Evolutionary conservation across 192 early-diverging fungal species (phyloP), one percentile per base, ranked within the genome.

Genomic region (Gorgonomyces haynaldii): DNA sequence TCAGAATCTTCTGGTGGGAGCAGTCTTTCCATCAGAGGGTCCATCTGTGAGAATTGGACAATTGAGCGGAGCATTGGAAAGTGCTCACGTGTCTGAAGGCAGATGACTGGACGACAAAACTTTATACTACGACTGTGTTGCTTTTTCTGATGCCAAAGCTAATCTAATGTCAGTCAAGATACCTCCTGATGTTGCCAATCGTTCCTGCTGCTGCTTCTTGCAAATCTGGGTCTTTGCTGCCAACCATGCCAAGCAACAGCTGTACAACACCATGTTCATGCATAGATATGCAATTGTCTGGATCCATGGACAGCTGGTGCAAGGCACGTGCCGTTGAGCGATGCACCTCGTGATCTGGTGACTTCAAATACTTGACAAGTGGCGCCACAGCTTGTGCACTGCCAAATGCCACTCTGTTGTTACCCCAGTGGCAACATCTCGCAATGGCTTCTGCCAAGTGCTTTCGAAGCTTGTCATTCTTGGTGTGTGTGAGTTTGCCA

Each of bases 261-360:
- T 80, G 75, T 2, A 80, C 78, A 9, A 80, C 78, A 10, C 78
- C 78, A 51, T 80, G 58, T 46, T 80, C 78, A 41, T 80, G 78
- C 78, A 80, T 80, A 2, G 78, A 78, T 13, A 80, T 75, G 57
- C 78, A 80, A 43, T 80, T 80, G 42, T 80, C 76, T 20, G 78
- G 60, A 58, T 81, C 78, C 78, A 76, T 79, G 9, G 72, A 77
- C n/a, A 81, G 56, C 56, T 81, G 78, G 55, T 79, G 76, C 57
- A 81, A 56, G 8, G 78, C 78, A 15, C 73, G 39, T 7, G 78
- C 78, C 2, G 78, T 79, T 4, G 65, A 62, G n/a, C 72, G 28
- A 46, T 81, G 78, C 0, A 81, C 78, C 15, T 76, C 72, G 15
- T 70, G 65, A 54, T 81, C 78, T 6, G 76, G 69, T 23, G 61